A percentile compares a stretch with the other conserved stretches of the same genome.
phyloP scores from a whole-genome alignment of 176 grass and related monocot species.

The Oryza punctata region DNA sequence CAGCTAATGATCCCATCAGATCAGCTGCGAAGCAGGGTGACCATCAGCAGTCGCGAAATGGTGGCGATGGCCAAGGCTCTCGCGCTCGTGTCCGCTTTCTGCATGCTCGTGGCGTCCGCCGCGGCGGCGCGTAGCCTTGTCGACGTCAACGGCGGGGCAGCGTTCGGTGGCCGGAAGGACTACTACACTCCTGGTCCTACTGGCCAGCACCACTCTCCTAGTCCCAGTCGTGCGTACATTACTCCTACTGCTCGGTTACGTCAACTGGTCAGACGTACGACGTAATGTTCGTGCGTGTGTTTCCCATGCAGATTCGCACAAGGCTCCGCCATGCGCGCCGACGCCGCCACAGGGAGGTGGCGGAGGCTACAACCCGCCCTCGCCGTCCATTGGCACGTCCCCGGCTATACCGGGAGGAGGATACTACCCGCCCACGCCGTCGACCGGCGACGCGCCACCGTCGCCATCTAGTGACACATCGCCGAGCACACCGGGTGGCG shows the following conservation, averaged over 20 bases:
- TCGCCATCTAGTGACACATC: constrained; percentile 15
- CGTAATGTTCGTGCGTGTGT: neutral
- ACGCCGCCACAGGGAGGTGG: constrained; percentile 21
- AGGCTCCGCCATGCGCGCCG: constrained; percentile 23
- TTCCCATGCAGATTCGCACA: constrained; percentile 1
- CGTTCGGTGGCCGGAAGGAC: constrained; percentile 41
- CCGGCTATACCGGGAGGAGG: constrained; percentile 11
- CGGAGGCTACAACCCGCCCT: neutral
- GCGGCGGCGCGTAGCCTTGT: constrained; percentile 8
- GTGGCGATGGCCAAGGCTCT: constrained; percentile 24
- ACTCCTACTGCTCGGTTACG: neutral
- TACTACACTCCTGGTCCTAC: constrained; percentile 14
- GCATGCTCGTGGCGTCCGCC: constrained; percentile 20
- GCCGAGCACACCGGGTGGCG: constrained; percentile 10
- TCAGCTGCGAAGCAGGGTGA: neutral
- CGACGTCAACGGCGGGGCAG: constrained; percentile 9
- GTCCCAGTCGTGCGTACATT: neutral
- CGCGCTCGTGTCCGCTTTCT: constrained; percentile 24
- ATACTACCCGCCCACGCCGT: neutral
- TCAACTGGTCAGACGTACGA: neutral
- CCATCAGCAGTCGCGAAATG: neutral
- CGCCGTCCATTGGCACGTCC: constrained; percentile 5
- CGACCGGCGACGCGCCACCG: constrained; percentile 31
- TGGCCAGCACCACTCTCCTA: constrained; percentile 10
- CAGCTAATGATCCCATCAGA: neutral